Evolutionary conservation across 257 asterid genomes (phyloP).

Genomic region (Fraxinus cuspidata): DNA sequence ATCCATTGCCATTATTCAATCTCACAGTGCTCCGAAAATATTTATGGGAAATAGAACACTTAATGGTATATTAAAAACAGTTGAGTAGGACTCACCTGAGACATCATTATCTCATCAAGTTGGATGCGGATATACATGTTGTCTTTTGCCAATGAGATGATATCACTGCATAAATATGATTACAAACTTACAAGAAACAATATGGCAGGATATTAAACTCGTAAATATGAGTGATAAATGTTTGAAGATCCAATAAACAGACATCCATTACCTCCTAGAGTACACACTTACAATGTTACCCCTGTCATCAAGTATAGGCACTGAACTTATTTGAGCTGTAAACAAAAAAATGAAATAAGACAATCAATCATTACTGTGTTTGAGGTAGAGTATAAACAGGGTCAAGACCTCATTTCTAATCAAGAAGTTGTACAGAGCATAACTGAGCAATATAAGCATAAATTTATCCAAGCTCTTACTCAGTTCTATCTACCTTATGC

Average conservation of each 20-base stretch:
- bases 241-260: conserved; percentile 16
- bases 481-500: not conserved
- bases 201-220: not conserved
- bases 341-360: conserved; percentile 8
- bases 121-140: conserved; percentile 47
- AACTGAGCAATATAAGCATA: not conserved
- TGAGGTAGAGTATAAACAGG: not conserved
- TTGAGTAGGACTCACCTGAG: conserved; percentile 44
- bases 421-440: not conserved
- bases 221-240: not conserved
- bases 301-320: conserved; percentile 55
- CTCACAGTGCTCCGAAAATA: not conserved
- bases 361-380: not conserved
- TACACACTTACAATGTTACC: conserved; percentile 54
- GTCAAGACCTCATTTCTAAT: not conserved
- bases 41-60: not conserved
- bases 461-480: not conserved
- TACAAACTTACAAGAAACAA: not conserved
- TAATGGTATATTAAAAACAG: not conserved
- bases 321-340: conserved; percentile 65
- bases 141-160: conserved; percentile 62
- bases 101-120: conserved; percentile 53
- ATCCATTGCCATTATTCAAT: not conserved
- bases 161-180: conserved; percentile 48
- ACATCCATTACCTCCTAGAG: conserved; percentile 54